These are phyloP conservation scores for Malassezia nana DNA, from an alignment of 1,284 basidiomycete genomes.

Conservation along the genomic window DNA sequence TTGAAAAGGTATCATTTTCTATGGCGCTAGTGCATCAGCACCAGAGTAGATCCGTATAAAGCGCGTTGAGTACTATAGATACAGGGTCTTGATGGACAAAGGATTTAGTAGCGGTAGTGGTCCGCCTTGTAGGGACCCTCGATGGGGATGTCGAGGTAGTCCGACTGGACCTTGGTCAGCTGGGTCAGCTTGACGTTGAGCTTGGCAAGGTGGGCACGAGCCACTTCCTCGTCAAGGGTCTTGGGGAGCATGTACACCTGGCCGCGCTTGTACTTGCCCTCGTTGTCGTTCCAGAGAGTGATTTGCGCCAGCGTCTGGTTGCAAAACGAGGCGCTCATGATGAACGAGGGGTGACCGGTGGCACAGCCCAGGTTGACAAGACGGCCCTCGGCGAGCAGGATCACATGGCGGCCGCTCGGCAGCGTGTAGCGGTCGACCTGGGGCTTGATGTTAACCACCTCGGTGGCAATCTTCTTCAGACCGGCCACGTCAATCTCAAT, in stretches of 20 bases:
- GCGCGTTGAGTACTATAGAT: constrained; percentile 23
- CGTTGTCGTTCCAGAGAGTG: constrained; percentile 79
- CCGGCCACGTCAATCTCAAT: constrained; percentile 98
- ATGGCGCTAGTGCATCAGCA: constrained; percentile 6
- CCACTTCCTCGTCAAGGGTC: constrained; percentile 96
- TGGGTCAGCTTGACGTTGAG: constrained; percentile 88
- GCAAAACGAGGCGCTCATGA: constrained; percentile 99
- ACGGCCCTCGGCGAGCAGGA: constrained; percentile 95
- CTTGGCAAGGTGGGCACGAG: constrained; percentile 80
- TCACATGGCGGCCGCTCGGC: constrained; percentile 61
- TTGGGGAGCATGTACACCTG: constrained; percentile 63
- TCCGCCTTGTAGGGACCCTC: constrained; percentile 72
- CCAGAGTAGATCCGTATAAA: constrained; percentile 8
- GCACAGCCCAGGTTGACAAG: constrained; percentile 93
- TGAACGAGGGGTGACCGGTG: constrained; percentile 58
- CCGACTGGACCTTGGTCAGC: constrained; percentile 67
- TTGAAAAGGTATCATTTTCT: constrained; percentile 33
- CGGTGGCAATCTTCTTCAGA: constrained; percentile 85
- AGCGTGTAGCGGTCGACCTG: constrained; percentile 98
- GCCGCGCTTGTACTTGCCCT: constrained; percentile 64
- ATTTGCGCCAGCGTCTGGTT: constrained; percentile 99
- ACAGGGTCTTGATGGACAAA: constrained; percentile 8
- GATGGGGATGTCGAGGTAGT: constrained; percentile 82
- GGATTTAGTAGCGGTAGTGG: constrained; percentile 48
- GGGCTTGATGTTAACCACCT: constrained; percentile 86